These are phyloP conservation scores for Tolypocladium paradoxum DNA, from an alignment of 2,329 filamentous ascomycete species.

Conservation along the genomic window DNA sequence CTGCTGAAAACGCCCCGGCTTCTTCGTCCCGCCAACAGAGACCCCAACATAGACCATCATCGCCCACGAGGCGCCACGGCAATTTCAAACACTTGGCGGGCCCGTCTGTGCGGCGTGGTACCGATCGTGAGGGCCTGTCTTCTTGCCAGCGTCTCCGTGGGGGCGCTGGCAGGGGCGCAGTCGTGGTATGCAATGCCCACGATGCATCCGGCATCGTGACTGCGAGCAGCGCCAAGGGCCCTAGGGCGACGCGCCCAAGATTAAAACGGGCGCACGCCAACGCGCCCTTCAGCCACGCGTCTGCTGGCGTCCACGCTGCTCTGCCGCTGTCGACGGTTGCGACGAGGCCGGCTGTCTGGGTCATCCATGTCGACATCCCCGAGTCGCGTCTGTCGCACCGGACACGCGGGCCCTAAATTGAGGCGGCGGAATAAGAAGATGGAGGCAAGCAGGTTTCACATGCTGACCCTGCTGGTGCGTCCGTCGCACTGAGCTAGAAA, in stretches of 20 bases:
- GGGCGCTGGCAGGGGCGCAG: neutral
- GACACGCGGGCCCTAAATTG: no score
- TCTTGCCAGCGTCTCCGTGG: no score
- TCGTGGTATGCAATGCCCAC: neutral
- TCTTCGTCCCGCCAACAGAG: no score
- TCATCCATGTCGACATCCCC: no score
- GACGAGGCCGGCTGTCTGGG: no score
- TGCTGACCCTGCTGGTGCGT: neutral
- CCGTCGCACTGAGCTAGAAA: conserved; percentile 1
- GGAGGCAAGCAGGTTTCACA: neutral
- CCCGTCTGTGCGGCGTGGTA: neutral
- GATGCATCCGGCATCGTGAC: neutral
- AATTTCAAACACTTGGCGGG: neutral
- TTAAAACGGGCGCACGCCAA: neutral
- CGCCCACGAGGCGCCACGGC: neutral
- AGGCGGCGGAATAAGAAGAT: neutral
- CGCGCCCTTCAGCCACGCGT: neutral
- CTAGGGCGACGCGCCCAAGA: neutral
- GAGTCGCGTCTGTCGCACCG: no score
- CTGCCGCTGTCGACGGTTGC: no score
- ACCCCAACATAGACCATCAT: no score
- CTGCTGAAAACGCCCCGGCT: no score
- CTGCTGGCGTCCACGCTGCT: neutral
- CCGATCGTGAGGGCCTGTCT: neutral
- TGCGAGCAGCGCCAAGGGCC: neutral